Evolutionary conservation across 1,284 basidiomycete species (phyloP).

Genomic region (Heterobasidion occidentale): DNA sequence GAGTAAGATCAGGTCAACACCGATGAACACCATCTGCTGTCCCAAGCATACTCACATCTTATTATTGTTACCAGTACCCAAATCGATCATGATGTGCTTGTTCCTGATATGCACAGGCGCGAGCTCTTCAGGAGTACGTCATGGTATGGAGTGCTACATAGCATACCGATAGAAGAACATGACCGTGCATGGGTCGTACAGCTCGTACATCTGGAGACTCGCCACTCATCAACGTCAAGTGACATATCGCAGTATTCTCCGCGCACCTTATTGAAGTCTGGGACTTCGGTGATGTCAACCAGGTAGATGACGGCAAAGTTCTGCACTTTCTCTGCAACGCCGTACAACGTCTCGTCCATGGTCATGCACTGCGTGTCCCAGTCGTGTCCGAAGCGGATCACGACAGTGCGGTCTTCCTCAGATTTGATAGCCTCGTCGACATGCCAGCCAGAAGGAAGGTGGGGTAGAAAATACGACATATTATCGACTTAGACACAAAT

Average conservation of each 20-base stretch:
- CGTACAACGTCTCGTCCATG: slow-evolving; percentile 97
- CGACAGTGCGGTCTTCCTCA: slow-evolving; percentile 94
- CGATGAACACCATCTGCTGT: background rate
- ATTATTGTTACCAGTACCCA: slow-evolving; percentile 99
- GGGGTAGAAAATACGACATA: slow-evolving; percentile 86
- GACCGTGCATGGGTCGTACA: slow-evolving; percentile 93
- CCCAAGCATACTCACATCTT: slow-evolving; percentile 72
- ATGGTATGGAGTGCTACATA: slow-evolving; percentile 1
- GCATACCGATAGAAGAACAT: slow-evolving; percentile 96
- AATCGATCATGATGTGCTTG: slow-evolving; percentile 99
- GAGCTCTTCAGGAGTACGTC: background rate
- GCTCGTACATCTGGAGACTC: slow-evolving; percentile 75
- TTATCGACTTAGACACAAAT: background rate
- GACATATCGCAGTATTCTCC: background rate
- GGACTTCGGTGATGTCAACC: slow-evolving; percentile 94
- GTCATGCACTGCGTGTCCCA: slow-evolving; percentile 96
- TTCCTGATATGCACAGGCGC: slow-evolving; percentile 50
- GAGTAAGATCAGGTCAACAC: slow-evolving; percentile 1
- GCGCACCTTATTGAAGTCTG: slow-evolving; percentile 96
- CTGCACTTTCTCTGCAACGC: slow-evolving; percentile 91
- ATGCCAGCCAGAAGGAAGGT: slow-evolving; percentile 93
- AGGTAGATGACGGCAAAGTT: slow-evolving; percentile 98
- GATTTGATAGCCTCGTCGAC: slow-evolving; percentile 97
- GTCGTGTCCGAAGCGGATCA: slow-evolving; percentile 94
- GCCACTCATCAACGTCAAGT: slow-evolving; percentile 1